Evolutionary conservation across 2,329 filamentous ascomycete genomes (phyloP), one percentile per base, ranked within the genome.

Genomic region (Rutstroemia sydowiana): DNA sequence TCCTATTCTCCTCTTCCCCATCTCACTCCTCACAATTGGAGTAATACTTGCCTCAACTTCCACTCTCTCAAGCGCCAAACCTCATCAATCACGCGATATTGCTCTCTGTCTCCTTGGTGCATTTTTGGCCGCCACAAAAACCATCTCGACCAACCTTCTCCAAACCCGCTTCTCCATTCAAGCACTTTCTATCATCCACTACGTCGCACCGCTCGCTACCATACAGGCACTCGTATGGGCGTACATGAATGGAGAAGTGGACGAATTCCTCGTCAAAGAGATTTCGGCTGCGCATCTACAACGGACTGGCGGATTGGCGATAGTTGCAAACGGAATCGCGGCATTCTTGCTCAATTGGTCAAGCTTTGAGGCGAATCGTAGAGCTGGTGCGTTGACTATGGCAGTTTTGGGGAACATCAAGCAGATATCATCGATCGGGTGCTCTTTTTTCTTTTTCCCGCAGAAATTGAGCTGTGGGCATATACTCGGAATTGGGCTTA

Each of bases 131-230:
- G 36, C 26, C 16, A n/a, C 18, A 16, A 48, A 41, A 48, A 48
- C 36, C 34, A 23, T 48, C 45, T 14, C 14, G 11, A 21, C 45
- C 11, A n/a, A 48, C 11, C 7, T 8, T 11, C 23, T 48, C 1
- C 36, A 48, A 48, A 41, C 46, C 11, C 23, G 11, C 1, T 36
- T 31, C 23, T 14, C 20, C 21, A 32, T 16, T 14, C 13, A 23
- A 11, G 13, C 46, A 5, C 46, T 48, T 14, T 10, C 18, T 9
- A 32, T 41, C 11, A 31, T 48, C 8, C 71, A 79, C 61, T 75
- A 78, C 64, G 79, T 83, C 76, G 80, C 77, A 11, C 81, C 79
- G 1, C 71, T 84, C 8, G 80, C 81, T 10, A 77, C 74, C 36
- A 60, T 75, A 34, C 78, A 82, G 65, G 76, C 77, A 14, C 59